Percentiles rank a stretch among this genome's conserved stretches.
Evolutionary conservation across 2,329 filamentous ascomycete genomes (phyloP).

Genomic region (Domatiomyces catenatus): DNA sequence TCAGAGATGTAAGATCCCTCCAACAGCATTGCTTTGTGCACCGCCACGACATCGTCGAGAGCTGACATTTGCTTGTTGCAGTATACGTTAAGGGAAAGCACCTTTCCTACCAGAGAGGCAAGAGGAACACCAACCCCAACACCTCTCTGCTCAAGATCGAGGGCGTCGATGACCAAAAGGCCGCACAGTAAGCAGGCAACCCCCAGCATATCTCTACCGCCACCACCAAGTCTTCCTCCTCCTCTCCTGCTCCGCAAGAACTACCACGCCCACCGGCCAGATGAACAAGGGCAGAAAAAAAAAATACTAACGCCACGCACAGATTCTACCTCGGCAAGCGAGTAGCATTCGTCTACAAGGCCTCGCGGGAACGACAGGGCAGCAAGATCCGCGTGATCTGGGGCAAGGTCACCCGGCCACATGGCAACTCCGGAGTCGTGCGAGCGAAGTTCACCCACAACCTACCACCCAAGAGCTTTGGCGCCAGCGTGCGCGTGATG

Average conservation of each 20-base stretch:
- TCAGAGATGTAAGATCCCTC: constrained; percentile 62
- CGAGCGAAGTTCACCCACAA: constrained; percentile 94
- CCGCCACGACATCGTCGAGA: too few relatives aligned
- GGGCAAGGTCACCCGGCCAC: constrained; percentile 93
- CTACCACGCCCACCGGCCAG: background rate
- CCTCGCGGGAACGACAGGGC: constrained; percentile 83
- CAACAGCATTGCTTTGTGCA: too few relatives aligned
- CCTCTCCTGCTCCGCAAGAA: too few relatives aligned
- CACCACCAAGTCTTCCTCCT: too few relatives aligned
- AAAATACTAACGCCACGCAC: constrained; percentile 5
- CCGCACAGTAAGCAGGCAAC: constrained; percentile 52
- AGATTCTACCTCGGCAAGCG: constrained; percentile 97
- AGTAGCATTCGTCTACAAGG: constrained; percentile 97
- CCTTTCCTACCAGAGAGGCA: constrained; percentile 92
- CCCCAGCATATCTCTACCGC: background rate
- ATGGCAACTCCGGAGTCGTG: constrained; percentile 97
- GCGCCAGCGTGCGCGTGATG: constrained; percentile 91
- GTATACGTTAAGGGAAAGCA: constrained; percentile 96
- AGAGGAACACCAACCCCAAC: constrained; percentile 78
- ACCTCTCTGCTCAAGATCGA: constrained; percentile 96
- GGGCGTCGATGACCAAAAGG: constrained; percentile 81
- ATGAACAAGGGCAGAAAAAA: constrained; percentile 2
- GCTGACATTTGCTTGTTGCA: constrained; percentile 26
- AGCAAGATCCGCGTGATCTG: constrained; percentile 99
- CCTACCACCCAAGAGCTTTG: constrained; percentile 91